A percentile compares a stretch with the other conserved stretches of the same genome.
Conservation (phyloP, 441 rosid species). For the Erysimum cheiri region DNA sequence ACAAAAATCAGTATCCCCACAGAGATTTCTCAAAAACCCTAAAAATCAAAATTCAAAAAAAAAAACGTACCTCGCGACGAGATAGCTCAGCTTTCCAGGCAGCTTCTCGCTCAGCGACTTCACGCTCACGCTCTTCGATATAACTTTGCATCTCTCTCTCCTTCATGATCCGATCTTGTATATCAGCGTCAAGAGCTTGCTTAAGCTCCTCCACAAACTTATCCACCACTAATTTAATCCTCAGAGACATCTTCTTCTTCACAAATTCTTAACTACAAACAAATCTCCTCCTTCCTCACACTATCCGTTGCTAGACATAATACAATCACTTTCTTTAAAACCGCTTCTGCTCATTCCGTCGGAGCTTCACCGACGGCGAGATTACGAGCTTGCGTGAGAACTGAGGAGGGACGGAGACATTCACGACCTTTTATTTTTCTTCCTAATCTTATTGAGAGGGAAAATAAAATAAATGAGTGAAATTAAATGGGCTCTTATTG, state of each 20-base stretch:
- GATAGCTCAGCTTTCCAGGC: constrained; percentile 99
- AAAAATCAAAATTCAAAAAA: background rate
- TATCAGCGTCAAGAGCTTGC: constrained; percentile 94
- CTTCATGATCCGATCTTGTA: constrained; percentile 95
- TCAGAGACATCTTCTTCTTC: constrained; percentile 65
- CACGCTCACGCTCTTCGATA: constrained; percentile 98
- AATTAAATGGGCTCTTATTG: constrained; percentile 12
- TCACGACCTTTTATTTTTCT: constrained; percentile 33
- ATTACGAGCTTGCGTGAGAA: constrained; percentile 43
- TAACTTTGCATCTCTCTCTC: constrained; percentile 99
- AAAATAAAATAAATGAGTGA: constrained; percentile 17
- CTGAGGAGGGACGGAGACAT: constrained; percentile 33
- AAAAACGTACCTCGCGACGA: constrained; percentile 83
- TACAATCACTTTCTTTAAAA: background rate
- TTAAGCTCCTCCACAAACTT: constrained; percentile 95
- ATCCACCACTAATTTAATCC: constrained; percentile 93
- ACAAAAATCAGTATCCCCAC: background rate
- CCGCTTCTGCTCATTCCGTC: background rate
- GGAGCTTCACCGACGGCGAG: constrained; percentile 30
- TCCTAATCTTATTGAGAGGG: constrained; percentile 30
- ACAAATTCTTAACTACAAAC: background rate
- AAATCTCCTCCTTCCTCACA: constrained; percentile 13
- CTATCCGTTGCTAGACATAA: background rate
- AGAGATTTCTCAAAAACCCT: too few relatives aligned
- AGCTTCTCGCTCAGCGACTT: constrained; percentile 98